A percentile compares a stretch with the other conserved stretches of the same genome.
Conservation (phyloP, 2,329 filamentous ascomycete species). For the Fusarium mexicanum region DNA sequence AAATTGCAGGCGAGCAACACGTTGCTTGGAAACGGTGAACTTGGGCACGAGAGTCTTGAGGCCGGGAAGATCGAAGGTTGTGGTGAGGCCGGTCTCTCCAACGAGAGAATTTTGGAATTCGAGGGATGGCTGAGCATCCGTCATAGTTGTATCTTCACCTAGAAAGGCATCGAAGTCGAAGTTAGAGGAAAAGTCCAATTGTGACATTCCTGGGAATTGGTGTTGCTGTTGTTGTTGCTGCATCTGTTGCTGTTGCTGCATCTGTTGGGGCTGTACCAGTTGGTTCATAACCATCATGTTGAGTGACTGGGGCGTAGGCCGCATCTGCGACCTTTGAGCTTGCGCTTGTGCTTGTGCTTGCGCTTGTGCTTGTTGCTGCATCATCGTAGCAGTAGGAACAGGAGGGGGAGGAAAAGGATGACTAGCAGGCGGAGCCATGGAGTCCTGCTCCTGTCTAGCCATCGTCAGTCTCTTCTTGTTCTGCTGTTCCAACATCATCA, state of each 20-base stretch:
- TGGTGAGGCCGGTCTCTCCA: conserved; percentile 68
- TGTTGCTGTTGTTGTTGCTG: neutral
- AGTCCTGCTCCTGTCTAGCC: conserved; percentile 81
- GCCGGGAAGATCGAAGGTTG: conserved; percentile 69
- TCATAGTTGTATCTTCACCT: conserved; percentile 46
- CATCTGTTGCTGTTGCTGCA: neutral
- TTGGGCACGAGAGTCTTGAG: conserved; percentile 65
- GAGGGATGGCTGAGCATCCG: conserved; percentile 44
- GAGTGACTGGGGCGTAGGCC: neutral
- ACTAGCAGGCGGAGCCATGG: neutral
- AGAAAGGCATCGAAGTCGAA: conserved; percentile 35
- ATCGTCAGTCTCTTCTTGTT: conserved; percentile 87
- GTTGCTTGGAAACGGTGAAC: conserved; percentile 64
- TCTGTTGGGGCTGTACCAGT: neutral
- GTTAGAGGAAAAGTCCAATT: neutral
- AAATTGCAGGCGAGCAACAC: conserved; percentile 65
- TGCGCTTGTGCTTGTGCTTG: neutral
- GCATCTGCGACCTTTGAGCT: neutral
- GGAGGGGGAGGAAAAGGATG: neutral
- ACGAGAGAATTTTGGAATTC: conserved; percentile 60
- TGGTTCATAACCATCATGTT: neutral
- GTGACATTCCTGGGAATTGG: neutral
- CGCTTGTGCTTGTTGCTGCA: neutral
- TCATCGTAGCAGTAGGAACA: neutral
- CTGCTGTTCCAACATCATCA: conserved; percentile 87